phyloP scores from a whole-genome alignment of 140 eudicot species.

The Stevia rebaudiana region DNA sequence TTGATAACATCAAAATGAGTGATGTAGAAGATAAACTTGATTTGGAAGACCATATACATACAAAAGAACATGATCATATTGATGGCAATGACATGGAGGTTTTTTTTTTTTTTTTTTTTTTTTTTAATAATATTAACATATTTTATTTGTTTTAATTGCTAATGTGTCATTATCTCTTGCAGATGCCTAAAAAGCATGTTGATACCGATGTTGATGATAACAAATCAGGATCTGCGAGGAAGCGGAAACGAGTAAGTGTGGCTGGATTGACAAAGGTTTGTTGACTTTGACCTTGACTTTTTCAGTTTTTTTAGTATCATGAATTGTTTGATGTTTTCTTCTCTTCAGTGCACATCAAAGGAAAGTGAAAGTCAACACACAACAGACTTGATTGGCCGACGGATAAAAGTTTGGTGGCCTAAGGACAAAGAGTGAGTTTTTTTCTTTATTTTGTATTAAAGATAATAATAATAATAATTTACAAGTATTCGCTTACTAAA shows the following conservation, averaged over 20 bases:
- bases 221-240: conserved; percentile 46
- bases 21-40: conserved; percentile 37
- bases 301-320: not conserved
- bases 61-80: conserved; percentile 29
- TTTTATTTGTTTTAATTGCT: not conserved
- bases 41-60: conserved; percentile 29
- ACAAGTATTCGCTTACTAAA: conserved; percentile 1
- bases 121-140: not conserved
- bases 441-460: conserved; percentile 9
- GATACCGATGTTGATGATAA: conserved; percentile 23
- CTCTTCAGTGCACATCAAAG: conserved; percentile 58
- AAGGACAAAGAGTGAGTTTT: conserved; percentile 75
- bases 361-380: conserved; percentile 38
- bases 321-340: conserved; percentile 10
- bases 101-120: conserved; percentile 18
- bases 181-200: conserved; percentile 37
- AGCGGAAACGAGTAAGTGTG: conserved; percentile 49
- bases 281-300: not conserved
- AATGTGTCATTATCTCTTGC: conserved; percentile 14
- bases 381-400: conserved; percentile 66
- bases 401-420: conserved; percentile 96
- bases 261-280: conserved; percentile 74
- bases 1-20: conserved; percentile 46
- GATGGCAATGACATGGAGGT: conserved; percentile 45
- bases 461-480: too few relatives aligned